Percentiles rank a stretch among this genome's conserved stretches.
phyloP scores from a whole-genome alignment of 768 basidiomycete species.

The Pulveroboletus sp. region DNA sequence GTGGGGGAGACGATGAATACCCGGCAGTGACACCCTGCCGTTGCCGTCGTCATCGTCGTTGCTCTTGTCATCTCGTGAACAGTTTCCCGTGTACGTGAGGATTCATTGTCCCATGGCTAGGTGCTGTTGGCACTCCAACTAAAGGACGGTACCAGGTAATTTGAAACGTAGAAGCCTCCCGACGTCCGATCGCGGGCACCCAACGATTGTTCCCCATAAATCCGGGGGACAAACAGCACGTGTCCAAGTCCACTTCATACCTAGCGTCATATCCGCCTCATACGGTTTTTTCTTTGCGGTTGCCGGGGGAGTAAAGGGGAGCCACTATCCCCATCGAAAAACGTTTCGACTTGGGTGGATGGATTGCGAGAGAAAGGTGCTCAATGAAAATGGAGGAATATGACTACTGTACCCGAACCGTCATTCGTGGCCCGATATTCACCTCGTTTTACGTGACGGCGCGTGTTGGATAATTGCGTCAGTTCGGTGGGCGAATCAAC shows the following conservation, averaged over 20 bases:
- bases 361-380: not conserved
- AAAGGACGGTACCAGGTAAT: not conserved
- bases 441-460: not conserved
- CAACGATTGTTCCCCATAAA: not conserved
- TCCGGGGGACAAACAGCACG: not conserved
- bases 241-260: not conserved
- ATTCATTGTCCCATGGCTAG: not conserved
- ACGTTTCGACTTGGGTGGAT: too few species aligned
- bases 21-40: too few species aligned
- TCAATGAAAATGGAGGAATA: not conserved
- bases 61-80: not conserved
- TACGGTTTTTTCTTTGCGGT: not conserved
- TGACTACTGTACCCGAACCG: not conserved
- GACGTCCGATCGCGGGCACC: too few species aligned
- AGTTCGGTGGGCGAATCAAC: not conserved
- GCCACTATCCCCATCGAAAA: not conserved
- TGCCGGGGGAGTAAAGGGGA: not conserved
- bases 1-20: too few species aligned
- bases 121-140: too few species aligned
- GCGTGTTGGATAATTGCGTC: not conserved
- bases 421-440: not conserved
- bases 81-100: not conserved
- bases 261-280: constrained; percentile 3
- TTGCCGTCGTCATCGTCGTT: too few species aligned
- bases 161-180: too few species aligned